Evolutionary conservation across 768 basidiomycete species (phyloP).

Genomic region (Amanita molliuscula): DNA sequence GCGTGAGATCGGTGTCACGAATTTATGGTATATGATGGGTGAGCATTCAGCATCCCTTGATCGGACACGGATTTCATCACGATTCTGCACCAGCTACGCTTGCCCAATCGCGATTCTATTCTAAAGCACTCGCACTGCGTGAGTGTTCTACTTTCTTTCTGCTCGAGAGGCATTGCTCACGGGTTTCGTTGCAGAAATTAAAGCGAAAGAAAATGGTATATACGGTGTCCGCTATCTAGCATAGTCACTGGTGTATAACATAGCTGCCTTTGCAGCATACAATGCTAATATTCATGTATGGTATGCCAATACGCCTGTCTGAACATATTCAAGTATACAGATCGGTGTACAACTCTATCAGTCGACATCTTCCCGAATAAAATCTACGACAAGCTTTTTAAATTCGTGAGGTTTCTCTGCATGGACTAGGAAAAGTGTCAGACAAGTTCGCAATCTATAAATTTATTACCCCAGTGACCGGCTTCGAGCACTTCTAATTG

Average conservation of each 20-base stretch:
- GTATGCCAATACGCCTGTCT: too few species aligned
- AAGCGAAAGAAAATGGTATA: slow-evolving; percentile 4
- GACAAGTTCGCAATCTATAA: neutral
- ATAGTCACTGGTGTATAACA: too few species aligned
- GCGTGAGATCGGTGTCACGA: slow-evolving; percentile 39
- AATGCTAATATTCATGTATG: too few species aligned
- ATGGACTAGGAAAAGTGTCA: slow-evolving; percentile 43
- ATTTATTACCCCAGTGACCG: slow-evolving; percentile 74
- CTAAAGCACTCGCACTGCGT: slow-evolving; percentile 5
- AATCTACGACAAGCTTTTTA: slow-evolving; percentile 25
- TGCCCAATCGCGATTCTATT: slow-evolving; percentile 3
- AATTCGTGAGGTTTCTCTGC: slow-evolving; percentile 68
- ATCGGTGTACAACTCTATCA: neutral
- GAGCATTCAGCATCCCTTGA: neutral
- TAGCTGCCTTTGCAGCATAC: too few species aligned
- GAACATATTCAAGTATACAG: neutral
- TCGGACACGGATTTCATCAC: neutral
- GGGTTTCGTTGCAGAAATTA: neutral
- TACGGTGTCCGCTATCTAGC: neutral
- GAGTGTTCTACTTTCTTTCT: neutral
- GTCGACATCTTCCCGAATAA: slow-evolving; percentile 9
- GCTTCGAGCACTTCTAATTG: slow-evolving; percentile 55
- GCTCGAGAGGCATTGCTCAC: neutral
- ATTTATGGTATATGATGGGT: slow-evolving; percentile 55
- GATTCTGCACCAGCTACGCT: neutral